A percentile compares a stretch with the other conserved stretches of the same genome.
phyloP scores from a whole-genome alignment of 169 alveolate genomes.

The Cryptosporidium meleagridis region DNA sequence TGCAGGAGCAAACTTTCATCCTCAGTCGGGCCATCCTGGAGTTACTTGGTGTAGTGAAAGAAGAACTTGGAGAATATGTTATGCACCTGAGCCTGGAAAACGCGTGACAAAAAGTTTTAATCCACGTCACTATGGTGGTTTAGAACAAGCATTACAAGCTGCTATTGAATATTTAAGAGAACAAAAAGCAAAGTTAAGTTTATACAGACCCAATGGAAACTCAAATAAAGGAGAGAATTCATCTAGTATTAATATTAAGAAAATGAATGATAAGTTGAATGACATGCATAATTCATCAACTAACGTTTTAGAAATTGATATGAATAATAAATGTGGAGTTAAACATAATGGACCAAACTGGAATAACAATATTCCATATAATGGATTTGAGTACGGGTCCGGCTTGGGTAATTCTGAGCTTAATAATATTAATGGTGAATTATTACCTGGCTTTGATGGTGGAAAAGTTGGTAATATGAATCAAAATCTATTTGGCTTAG shows the following conservation, averaged over 20 bases:
- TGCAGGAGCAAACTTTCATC: conserved; percentile 50
- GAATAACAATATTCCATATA: conserved; percentile 38
- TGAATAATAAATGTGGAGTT: conserved; percentile 3
- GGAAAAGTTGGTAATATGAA: conserved; percentile 1
- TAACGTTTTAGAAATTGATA: conserved; percentile 3
- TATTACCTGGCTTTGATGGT: conserved; percentile 11
- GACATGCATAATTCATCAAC: conserved; percentile 26
- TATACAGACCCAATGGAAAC: conserved; percentile 63
- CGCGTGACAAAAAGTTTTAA: conserved; percentile 67
- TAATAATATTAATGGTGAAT: conserved; percentile 21
- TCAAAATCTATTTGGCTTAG: conserved; percentile 27
- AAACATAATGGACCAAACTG: conserved; percentile 16
- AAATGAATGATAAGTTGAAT: conserved; percentile 47
- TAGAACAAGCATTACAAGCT: conserved; percentile 68
- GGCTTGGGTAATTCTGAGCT: conserved; percentile 46
- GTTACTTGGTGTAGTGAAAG: conserved; percentile 75
- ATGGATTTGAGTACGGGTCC: conserved; percentile 65
- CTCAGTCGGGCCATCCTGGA: conserved; percentile 74
- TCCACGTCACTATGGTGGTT: conserved; percentile 70
- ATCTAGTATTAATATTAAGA: conserved; percentile 28
- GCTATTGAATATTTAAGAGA: conserved; percentile 64
- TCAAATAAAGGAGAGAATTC: conserved; percentile 62
- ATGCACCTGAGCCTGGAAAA: conserved; percentile 71
- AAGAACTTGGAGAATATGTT: conserved; percentile 72
- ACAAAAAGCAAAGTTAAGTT: conserved; percentile 73